Percentiles rank a stretch among this genome's conserved stretches.
Evolutionary conservation across 768 basidiomycete species (phyloP).

Genomic region (Termitomyces sp.): DNA sequence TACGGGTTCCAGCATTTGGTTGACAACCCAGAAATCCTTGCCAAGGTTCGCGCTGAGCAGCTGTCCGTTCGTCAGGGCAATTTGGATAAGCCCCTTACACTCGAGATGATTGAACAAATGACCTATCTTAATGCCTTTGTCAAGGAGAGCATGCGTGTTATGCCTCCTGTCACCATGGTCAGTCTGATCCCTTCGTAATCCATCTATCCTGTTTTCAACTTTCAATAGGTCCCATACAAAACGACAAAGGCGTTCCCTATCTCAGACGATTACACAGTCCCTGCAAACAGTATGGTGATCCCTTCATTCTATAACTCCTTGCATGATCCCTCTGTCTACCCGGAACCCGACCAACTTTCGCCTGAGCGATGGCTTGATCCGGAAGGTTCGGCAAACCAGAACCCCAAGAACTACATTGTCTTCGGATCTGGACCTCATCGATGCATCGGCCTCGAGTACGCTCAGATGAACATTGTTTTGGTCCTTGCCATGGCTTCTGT

Average conservation of each 20-base stretch:
- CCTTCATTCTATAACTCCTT: conserved; percentile 91
- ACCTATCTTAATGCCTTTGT: conserved; percentile 88
- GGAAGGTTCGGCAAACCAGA: conserved; percentile 68
- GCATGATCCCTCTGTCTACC: conserved; percentile 86
- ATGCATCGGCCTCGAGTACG: conserved; percentile 92
- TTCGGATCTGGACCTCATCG: conserved; percentile 93
- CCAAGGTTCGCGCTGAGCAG: conserved; percentile 91
- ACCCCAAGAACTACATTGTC: conserved; percentile 94
- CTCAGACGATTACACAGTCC: conserved; percentile 87
- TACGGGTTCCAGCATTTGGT: conserved; percentile 96
- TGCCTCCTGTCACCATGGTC: conserved; percentile 97
- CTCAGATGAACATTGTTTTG: conserved; percentile 84
- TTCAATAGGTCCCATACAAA: conserved; percentile 82
- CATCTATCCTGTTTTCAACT: neutral
- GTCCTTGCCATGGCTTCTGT: conserved; percentile 80
- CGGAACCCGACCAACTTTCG: conserved; percentile 74
- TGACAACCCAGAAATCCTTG: conserved; percentile 85
- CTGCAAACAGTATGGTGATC: conserved; percentile 89
- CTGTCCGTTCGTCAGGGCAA: conserved; percentile 78
- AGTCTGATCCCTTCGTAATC: conserved; percentile 10
- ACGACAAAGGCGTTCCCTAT: conserved; percentile 91
- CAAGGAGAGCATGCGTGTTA: conserved; percentile 88
- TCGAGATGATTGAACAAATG: conserved; percentile 92
- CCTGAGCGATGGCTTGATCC: conserved; percentile 96
- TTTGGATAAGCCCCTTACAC: conserved; percentile 68